Evolutionary conservation across 805 yeast genomes (phyloP).

Genomic region (Saccharomycopsis olivae): DNA sequence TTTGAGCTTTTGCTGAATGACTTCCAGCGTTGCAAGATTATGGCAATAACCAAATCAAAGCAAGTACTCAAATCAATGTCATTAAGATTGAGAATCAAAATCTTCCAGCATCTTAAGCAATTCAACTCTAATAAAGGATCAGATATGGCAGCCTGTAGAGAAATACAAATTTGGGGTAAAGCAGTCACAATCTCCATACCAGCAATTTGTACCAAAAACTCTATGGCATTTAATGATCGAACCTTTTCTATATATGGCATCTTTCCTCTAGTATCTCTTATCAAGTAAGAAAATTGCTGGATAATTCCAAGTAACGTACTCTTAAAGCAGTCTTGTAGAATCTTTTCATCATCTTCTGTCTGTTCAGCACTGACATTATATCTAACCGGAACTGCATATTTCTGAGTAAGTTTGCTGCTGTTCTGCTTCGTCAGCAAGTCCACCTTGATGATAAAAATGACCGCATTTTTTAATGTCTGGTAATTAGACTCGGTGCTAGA

Average conservation of each 20-base stretch:
- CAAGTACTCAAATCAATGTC: slow-evolving; percentile 51
- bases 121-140: slow-evolving; percentile 46
- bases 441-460: slow-evolving; percentile 29
- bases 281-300: slow-evolving; percentile 67
- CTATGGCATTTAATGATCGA: slow-evolving; percentile 63
- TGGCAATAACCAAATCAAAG: slow-evolving; percentile 63
- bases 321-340: slow-evolving; percentile 35
- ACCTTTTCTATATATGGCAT: slow-evolving; percentile 65
- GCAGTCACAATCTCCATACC: slow-evolving; percentile 51
- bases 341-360: slow-evolving; percentile 23
- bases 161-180: slow-evolving; percentile 76
- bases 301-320: slow-evolving; percentile 63
- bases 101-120: slow-evolving; percentile 60
- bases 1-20: slow-evolving; percentile 39
- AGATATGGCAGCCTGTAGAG: slow-evolving; percentile 71
- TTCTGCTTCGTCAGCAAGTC: background rate
- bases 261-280: slow-evolving; percentile 62
- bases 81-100: slow-evolving; percentile 45
- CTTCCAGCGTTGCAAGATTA: slow-evolving; percentile 59
- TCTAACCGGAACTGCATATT: slow-evolving; percentile 15
- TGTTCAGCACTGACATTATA: slow-evolving; percentile 21
- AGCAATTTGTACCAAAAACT: slow-evolving; percentile 47
- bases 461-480: slow-evolving; percentile 31
- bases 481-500: slow-evolving; percentile 25
- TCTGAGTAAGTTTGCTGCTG: slow-evolving; percentile 19